Evolutionary conservation across 257 asterid genomes (phyloP).

Genomic region (Solanum virginianum): DNA sequence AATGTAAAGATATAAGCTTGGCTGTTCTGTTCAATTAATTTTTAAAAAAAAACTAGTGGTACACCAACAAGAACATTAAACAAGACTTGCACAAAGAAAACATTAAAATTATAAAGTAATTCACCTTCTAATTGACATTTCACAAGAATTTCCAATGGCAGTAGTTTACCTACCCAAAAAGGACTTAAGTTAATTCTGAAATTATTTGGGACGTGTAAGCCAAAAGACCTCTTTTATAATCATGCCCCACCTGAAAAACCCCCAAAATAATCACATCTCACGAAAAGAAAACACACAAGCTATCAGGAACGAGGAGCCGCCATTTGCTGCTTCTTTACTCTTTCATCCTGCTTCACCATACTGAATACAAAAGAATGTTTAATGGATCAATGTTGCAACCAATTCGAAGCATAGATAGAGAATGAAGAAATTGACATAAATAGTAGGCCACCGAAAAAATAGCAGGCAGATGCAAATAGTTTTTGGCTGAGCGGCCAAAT

Average conservation of each 20-base stretch:
- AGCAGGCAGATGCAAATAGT: neutral
- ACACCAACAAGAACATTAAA: neutral
- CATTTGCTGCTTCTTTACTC: constrained; percentile 97
- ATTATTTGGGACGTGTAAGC: neutral
- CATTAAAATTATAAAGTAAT: neutral
- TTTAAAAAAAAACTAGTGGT: neutral
- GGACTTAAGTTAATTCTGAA: neutral
- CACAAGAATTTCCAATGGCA: neutral
- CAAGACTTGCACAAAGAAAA: neutral
- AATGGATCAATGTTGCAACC: neutral
- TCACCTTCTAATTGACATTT: neutral
- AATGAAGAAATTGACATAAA: neutral
- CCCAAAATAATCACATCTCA: neutral
- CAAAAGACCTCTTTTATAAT: neutral
- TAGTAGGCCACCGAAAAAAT: neutral
- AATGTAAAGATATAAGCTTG: neutral
- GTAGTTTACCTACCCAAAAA: neutral
- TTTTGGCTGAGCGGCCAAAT: neutral
- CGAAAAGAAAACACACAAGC: neutral
- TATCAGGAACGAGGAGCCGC: constrained; percentile 77
- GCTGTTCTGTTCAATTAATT: neutral
- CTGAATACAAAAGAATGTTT: constrained; percentile 28
- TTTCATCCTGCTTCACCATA: constrained; percentile 77
- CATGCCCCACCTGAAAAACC: neutral
- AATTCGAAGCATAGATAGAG: neutral